These are phyloP conservation scores for Acanthamoeba rhysodes DNA, from an alignment of 208 protist species.

Conservation along the genomic window DNA sequence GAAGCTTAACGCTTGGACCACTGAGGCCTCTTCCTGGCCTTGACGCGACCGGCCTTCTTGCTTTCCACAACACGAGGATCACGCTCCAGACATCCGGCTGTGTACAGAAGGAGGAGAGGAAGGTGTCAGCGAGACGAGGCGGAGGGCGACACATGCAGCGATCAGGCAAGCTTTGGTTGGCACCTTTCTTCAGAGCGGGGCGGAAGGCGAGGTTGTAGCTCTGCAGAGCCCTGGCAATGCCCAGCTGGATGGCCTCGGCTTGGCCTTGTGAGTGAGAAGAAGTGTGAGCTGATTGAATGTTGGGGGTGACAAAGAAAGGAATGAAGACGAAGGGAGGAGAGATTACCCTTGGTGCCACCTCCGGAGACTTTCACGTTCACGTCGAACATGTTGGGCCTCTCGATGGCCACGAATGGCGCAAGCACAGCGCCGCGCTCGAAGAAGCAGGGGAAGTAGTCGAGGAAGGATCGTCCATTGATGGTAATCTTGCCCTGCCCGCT, in stretches of 20 bases:
- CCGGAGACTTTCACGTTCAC: not conserved
- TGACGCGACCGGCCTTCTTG: constrained; percentile 73
- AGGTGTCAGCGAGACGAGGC: too few relatives aligned
- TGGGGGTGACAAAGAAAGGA: not conserved
- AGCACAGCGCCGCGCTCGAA: constrained; percentile 35
- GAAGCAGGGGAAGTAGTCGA: constrained; percentile 67
- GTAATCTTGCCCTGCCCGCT: not conserved
- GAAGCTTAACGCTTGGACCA: constrained; percentile 71
- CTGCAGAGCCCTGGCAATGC: constrained; percentile 47
- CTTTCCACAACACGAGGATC: constrained; percentile 69
- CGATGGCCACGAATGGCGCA: constrained; percentile 42
- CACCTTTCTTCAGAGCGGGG: constrained; percentile 58
- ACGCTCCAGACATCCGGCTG: constrained; percentile 39
- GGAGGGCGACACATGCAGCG: too few relatives aligned
- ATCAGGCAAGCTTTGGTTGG: not conserved
- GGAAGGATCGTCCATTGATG: constrained; percentile 43
- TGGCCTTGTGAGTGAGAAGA: not conserved
- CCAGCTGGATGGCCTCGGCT: constrained; percentile 64
- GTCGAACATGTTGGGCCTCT: constrained; percentile 45
- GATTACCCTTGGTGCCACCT: constrained; percentile 60
- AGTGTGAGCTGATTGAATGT: not conserved
- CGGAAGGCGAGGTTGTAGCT: constrained; percentile 50
- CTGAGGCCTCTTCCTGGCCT: constrained; percentile 65
- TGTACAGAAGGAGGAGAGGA: too few relatives aligned
- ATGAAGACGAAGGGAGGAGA: not conserved